These are phyloP conservation scores for Debaryomyces singareniensis DNA, from an alignment of 1,139 yeast genomes.

Conservation along the genomic window DNA sequence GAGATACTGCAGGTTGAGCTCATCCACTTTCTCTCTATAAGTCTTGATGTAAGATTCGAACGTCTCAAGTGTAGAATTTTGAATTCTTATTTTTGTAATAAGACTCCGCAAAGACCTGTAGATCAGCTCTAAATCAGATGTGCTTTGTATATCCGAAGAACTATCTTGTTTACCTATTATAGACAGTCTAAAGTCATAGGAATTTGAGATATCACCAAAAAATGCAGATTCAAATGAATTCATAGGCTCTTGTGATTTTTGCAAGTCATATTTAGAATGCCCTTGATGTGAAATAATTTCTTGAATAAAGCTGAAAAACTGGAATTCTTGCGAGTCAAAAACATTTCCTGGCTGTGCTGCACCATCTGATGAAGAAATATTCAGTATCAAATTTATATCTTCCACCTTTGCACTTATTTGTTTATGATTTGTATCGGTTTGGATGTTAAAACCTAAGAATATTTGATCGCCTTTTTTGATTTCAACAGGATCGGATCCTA, in stretches of 20 bases:
- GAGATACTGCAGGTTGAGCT: constrained; percentile 22
- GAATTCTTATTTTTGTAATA: constrained; percentile 31
- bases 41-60: constrained; percentile 24
- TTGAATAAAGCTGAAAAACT: constrained; percentile 40
- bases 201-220: constrained; percentile 68
- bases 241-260: constrained; percentile 5
- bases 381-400: constrained; percentile 56
- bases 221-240: constrained; percentile 61
- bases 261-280: constrained; percentile 1
- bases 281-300: constrained; percentile 20
- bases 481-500: constrained; percentile 59
- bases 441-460: constrained; percentile 89
- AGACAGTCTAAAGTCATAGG: constrained; percentile 51
- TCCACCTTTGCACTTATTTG: constrained; percentile 76
- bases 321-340: constrained; percentile 24
- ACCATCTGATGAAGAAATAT: constrained; percentile 8
- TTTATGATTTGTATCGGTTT: constrained; percentile 74
- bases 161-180: constrained; percentile 60
- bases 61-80: constrained; percentile 25
- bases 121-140: constrained; percentile 43
- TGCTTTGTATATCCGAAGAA: constrained; percentile 26
- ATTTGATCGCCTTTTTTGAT: constrained; percentile 70
- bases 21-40: constrained; percentile 22
- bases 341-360: background rate
- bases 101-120: constrained; percentile 23